These are phyloP conservation scores for Apostasia shenzhenica DNA, from an alignment of 106 monocot species.

Conservation along the genomic window DNA sequence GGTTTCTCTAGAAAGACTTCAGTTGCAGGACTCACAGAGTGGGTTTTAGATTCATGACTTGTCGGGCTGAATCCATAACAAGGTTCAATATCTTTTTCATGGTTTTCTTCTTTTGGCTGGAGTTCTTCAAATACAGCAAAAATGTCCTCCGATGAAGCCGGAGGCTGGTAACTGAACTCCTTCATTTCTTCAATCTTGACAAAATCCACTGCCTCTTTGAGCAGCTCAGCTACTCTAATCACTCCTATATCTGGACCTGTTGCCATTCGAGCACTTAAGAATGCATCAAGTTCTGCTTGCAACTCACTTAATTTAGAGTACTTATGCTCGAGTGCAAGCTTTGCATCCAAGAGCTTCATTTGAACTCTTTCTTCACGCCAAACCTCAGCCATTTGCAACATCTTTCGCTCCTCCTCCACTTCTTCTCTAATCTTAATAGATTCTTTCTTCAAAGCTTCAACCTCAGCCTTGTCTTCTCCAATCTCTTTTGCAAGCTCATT, in stretches of 20 bases:
- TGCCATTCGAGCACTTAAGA: constrained; percentile 16
- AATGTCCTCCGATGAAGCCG: constrained; percentile 67
- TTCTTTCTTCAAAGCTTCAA: constrained; percentile 61
- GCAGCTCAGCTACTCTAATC: constrained; percentile 43
- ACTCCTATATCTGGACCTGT: constrained; percentile 11
- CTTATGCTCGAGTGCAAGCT: constrained; percentile 80
- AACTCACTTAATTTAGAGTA: constrained; percentile 50
- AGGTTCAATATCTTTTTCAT: constrained; percentile 49
- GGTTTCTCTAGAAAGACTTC: constrained; percentile 31
- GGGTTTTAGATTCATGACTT: constrained; percentile 36
- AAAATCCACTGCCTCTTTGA: constrained; percentile 35
- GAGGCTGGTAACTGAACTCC: constrained; percentile 68
- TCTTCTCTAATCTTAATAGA: constrained; percentile 61
- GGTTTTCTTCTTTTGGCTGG: constrained; percentile 30
- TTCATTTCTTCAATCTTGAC: constrained; percentile 44
- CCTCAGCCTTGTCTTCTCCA: constrained; percentile 83
- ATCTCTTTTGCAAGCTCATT: constrained; percentile 94
- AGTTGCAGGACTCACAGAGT: constrained; percentile 44
- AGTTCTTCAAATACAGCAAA: constrained; percentile 62
- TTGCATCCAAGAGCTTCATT: constrained; percentile 98
- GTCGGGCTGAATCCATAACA: constrained; percentile 45
- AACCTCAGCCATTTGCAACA: constrained; percentile 98
- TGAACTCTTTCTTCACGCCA: constrained; percentile 98
- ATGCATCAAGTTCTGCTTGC: constrained; percentile 52
- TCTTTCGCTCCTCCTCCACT: constrained; percentile 90